These are phyloP conservation scores for Haberlea rhodopensis DNA, from an alignment of 257 asterid species.

Conservation along the genomic window DNA sequence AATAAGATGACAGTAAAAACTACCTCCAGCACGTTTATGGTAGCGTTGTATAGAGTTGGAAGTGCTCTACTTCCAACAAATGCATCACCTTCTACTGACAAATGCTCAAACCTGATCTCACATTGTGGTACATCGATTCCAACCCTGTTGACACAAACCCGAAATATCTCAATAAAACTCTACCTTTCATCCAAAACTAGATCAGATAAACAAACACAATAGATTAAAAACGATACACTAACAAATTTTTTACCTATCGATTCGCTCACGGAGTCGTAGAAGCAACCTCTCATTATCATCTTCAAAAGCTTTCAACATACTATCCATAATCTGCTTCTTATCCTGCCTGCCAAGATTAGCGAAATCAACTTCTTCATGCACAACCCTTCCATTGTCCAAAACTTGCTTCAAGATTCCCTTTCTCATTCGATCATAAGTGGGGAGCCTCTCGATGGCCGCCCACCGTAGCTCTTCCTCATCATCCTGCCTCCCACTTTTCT, in stretches of 20 bases:
- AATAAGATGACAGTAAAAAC: neutral
- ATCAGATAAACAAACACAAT: neutral
- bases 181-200: neutral
- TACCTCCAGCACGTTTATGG: slow-evolving; percentile 66
- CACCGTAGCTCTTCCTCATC: slow-evolving; percentile 76
- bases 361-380: slow-evolving; percentile 65
- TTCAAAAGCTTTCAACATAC: slow-evolving; percentile 55
- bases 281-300: slow-evolving; percentile 74
- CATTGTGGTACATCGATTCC: slow-evolving; percentile 60
- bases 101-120: slow-evolving; percentile 61
- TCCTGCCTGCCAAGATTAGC: slow-evolving; percentile 51
- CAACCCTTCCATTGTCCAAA: slow-evolving; percentile 55
- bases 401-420: slow-evolving; percentile 63
- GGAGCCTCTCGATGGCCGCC: slow-evolving; percentile 90
- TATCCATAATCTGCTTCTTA: slow-evolving; percentile 67
- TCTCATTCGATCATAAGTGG: slow-evolving; percentile 70
- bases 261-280: slow-evolving; percentile 54
- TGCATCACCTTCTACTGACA: slow-evolving; percentile 72
- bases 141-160: slow-evolving; percentile 41
- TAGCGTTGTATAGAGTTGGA: slow-evolving; percentile 68
- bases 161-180: neutral
- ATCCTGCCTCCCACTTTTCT: slow-evolving; percentile 55
- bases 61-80: slow-evolving; percentile 73
- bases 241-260: slow-evolving; percentile 43
- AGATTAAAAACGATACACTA: neutral